phyloP scores from a whole-genome alignment of 495 filamentous ascomycete species.

The Achaetomiella virescens region DNA sequence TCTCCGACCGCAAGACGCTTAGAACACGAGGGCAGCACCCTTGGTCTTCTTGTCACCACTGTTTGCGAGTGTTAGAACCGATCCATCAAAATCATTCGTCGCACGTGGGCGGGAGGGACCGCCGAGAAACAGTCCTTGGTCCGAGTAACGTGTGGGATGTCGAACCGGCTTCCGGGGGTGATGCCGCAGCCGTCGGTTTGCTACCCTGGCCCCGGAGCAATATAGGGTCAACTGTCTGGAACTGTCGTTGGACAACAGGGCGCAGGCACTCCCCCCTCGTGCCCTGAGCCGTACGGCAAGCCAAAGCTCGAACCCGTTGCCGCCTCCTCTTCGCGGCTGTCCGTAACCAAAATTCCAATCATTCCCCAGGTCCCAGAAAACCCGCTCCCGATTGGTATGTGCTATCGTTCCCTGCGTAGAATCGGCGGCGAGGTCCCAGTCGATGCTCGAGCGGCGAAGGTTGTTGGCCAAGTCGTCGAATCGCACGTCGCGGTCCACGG shows the following conservation, averaged over 20 bases:
- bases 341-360: no score
- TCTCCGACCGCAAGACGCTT: slow-evolving; percentile 36
- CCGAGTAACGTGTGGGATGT: background rate
- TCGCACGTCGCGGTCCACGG: background rate
- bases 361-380: no score
- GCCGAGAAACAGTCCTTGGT: background rate
- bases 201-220: background rate
- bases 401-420: background rate
- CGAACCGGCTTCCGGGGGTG: background rate
- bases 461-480: background rate
- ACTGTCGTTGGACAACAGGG: background rate
- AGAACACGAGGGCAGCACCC: slow-evolving; percentile 99
- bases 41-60: slow-evolving; percentile 99
- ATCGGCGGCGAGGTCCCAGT: background rate
- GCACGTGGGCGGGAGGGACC: slow-evolving; percentile 4
- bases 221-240: background rate
- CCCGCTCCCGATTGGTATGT: background rate
- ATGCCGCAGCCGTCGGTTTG: no score
- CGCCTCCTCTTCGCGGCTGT: no score
- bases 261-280: background rate
- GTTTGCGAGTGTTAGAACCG: slow-evolving; percentile 27
- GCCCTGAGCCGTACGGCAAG: background rate
- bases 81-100: background rate
- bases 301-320: no score
- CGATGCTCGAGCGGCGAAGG: background rate